These are phyloP conservation scores for Paramecium pentaurelia DNA, from an alignment of 73 alveolate genomes.

Conservation along the genomic window DNA sequence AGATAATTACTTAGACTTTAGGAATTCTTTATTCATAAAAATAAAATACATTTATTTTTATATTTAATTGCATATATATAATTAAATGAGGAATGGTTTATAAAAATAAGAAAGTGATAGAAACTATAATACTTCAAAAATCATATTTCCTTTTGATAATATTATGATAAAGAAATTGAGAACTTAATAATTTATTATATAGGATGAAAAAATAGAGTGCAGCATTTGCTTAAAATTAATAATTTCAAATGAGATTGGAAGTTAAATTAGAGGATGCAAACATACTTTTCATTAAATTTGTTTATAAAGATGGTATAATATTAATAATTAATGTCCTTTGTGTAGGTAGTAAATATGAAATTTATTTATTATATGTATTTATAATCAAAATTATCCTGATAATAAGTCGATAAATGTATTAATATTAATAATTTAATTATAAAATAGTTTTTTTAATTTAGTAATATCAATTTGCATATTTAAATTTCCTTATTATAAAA, in stretches of 20 bases:
- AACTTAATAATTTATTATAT: neutral
- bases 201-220: neutral
- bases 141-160: neutral
- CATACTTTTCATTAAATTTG: neutral
- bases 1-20: neutral
- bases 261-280: neutral
- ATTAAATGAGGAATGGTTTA: neutral
- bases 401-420: neutral
- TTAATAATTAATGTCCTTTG: neutral
- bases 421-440: neutral
- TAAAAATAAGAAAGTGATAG: neutral
- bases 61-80: neutral
- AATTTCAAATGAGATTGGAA: neutral
- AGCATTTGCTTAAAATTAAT: neutral
- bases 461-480: neutral
- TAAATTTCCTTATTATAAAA: conserved; percentile 4
- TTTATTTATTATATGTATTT: neutral
- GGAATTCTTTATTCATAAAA: neutral
- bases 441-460: neutral
- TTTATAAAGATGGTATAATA: neutral
- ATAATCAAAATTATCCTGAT: conserved; percentile 16
- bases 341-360: neutral
- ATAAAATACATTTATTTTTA: neutral
- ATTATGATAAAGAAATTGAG: neutral
- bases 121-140: neutral